phyloP scores from a whole-genome alignment of 805 yeast species.

The Saccharomycopsis malanga region DNA sequence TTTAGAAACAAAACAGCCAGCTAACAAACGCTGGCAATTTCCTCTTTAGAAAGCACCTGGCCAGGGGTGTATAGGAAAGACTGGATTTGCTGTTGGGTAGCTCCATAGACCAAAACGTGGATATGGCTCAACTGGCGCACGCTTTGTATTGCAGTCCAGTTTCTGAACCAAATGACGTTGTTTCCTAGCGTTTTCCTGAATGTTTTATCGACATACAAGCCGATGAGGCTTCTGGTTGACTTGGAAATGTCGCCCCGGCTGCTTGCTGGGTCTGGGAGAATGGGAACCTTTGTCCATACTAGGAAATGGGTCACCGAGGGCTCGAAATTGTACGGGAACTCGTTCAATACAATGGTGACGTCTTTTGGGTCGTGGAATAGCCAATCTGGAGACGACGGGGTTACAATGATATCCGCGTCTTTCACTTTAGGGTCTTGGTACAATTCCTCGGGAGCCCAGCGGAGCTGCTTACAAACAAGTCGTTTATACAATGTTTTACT shows the following conservation, averaged over 20 bases:
- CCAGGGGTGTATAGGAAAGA: background rate
- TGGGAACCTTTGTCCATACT: slow-evolving; percentile 57
- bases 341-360: slow-evolving; percentile 44
- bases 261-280: slow-evolving; percentile 45
- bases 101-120: slow-evolving; percentile 52
- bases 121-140: slow-evolving; percentile 60
- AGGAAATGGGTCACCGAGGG: slow-evolving; percentile 48
- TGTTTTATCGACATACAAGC: slow-evolving; percentile 40
- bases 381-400: slow-evolving; percentile 22
- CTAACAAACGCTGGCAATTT: no score
- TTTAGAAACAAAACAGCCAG: no score
- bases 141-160: slow-evolving; percentile 65
- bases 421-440: slow-evolving; percentile 8
- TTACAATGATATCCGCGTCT: slow-evolving; percentile 6
- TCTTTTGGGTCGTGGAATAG: slow-evolving; percentile 39
- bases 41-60: background rate
- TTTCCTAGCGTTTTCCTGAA: slow-evolving; percentile 38
- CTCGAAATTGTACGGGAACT: slow-evolving; percentile 61
- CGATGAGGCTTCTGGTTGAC: slow-evolving; percentile 36
- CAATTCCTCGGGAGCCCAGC: slow-evolving; percentile 13
- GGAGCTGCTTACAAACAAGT: slow-evolving; percentile 17
- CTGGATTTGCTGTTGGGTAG: slow-evolving; percentile 26
- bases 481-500: slow-evolving; percentile 10
- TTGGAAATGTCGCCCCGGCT: slow-evolving; percentile 45
- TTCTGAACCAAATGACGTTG: slow-evolving; percentile 58